These are phyloP conservation scores for Hyphopichia burtonii DNA, from an alignment of 1,139 yeast species.

Conservation along the genomic window DNA sequence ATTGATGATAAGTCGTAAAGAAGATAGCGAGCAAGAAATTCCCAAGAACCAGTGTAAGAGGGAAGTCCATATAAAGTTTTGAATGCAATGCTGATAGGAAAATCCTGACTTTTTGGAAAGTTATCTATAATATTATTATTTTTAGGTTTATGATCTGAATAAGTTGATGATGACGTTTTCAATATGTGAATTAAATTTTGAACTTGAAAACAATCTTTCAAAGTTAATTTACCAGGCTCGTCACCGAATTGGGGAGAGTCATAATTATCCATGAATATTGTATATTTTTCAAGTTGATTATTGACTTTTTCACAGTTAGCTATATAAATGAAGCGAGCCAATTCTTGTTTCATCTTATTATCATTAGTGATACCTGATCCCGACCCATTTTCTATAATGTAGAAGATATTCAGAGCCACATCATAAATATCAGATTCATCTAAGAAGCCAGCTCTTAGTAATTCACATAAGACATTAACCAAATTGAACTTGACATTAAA, in stretches of 20 bases:
- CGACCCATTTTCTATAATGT: conserved; percentile 26
- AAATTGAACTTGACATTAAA: conserved; percentile 52
- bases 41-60: conserved; percentile 26
- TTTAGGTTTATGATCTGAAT: conserved; percentile 1
- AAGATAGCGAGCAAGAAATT: conserved; percentile 36
- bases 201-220: conserved; percentile 33
- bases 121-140: neutral
- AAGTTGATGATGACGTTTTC: conserved; percentile 1
- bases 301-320: conserved; percentile 17
- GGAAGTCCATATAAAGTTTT: conserved; percentile 18
- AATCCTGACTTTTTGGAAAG: neutral
- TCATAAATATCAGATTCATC: conserved; percentile 51
- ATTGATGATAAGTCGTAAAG: conserved; percentile 43
- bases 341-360: conserved; percentile 33
- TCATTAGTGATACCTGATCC: conserved; percentile 16
- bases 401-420: conserved; percentile 45
- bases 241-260: conserved; percentile 18
- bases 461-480: conserved; percentile 53
- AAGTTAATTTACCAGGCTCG: conserved; percentile 22
- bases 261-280: conserved; percentile 21
- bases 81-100: conserved; percentile 11
- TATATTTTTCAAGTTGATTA: conserved; percentile 19
- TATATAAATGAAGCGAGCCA: conserved; percentile 28
- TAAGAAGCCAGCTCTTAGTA: conserved; percentile 60
- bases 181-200: conserved; percentile 31